These are phyloP conservation scores for Eremochloa ophiuroides DNA, from an alignment of 176 grass and related monocot genomes.

Conservation along the genomic window DNA sequence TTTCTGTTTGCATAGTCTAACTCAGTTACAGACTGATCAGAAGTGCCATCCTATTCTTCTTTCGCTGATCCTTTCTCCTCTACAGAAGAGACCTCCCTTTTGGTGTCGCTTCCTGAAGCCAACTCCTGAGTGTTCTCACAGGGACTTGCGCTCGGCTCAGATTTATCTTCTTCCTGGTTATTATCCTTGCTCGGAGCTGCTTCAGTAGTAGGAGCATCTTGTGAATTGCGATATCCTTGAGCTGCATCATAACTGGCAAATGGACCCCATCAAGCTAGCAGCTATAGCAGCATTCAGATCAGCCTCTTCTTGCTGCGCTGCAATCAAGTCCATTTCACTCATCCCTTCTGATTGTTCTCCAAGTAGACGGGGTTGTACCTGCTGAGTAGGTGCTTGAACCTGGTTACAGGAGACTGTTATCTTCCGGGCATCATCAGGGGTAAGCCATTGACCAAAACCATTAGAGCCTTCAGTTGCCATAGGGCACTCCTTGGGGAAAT, in stretches of 20 bases:
- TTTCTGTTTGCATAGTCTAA: constrained; percentile 38
- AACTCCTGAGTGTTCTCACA: background rate
- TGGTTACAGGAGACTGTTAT: constrained; percentile 79
- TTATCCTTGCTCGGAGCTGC: constrained; percentile 19
- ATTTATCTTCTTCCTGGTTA: constrained; percentile 11
- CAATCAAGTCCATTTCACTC: constrained; percentile 61
- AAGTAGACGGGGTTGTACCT: background rate
- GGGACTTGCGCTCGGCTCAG: constrained; percentile 11
- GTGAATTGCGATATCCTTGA: constrained; percentile 7
- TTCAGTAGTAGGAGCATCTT: background rate
- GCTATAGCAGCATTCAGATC: constrained; percentile 87
- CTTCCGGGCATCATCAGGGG: constrained; percentile 67
- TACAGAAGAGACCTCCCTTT: constrained; percentile 19
- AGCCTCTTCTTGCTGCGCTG: constrained; percentile 68
- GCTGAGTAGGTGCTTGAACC: constrained; percentile 28
- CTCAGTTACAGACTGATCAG: constrained; percentile 10
- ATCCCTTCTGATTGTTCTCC: constrained; percentile 29
- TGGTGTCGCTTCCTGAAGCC: constrained; percentile 25
- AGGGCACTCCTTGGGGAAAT: constrained; percentile 86
- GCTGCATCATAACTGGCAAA: background rate
- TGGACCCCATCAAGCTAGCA: constrained; percentile 64
- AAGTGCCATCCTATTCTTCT: constrained; percentile 30
- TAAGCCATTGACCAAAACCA: constrained; percentile 88
- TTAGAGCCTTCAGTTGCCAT: constrained; percentile 61
- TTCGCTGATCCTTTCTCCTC: constrained; percentile 18